These are phyloP conservation scores for Daldinia sp. DNA, from an alignment of 2,329 filamentous ascomycete species.

Conservation along the genomic window DNA sequence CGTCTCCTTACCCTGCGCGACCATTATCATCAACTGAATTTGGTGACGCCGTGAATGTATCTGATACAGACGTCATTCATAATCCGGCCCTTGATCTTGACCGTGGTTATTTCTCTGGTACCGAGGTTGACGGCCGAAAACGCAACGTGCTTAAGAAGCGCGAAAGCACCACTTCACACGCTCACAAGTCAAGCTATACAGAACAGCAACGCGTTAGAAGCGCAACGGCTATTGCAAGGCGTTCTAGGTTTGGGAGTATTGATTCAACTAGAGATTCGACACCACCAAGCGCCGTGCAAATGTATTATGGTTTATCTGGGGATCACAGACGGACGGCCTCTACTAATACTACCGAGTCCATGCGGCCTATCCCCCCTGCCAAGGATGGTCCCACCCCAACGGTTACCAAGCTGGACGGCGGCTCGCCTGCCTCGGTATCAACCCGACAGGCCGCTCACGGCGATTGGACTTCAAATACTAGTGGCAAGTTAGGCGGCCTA, in stretches of 20 bases:
- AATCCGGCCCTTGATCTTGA: conserved; percentile 75
- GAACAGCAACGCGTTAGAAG: conserved; percentile 78
- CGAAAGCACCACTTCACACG: conserved; percentile 70
- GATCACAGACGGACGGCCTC: conserved; percentile 72
- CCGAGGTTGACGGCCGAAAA: conserved; percentile 78
- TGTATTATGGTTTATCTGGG: conserved; percentile 72
- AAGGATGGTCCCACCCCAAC: conserved; percentile 68
- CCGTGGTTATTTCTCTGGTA: conserved; percentile 92
- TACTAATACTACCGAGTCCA: conserved; percentile 67
- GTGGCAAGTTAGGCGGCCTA: conserved; percentile 70
- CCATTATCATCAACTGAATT: conserved; percentile 67
- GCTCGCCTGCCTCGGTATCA: conserved; percentile 60
- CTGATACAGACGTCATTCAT: conserved; percentile 54
- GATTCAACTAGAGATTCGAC: conserved; percentile 76
- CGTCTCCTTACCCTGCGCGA: conserved; percentile 55
- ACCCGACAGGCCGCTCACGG: conserved; percentile 60
- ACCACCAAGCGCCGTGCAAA: conserved; percentile 73
- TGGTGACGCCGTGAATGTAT: conserved; percentile 58
- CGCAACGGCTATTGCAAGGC: conserved; percentile 74
- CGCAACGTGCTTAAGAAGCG: conserved; percentile 87
- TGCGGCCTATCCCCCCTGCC: conserved; percentile 62
- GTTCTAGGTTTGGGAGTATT: conserved; percentile 82
- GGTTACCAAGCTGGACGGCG: conserved; percentile 69
- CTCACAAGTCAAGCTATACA: conserved; percentile 79
- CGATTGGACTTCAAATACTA: conserved; percentile 70